Evolutionary conservation across 495 filamentous ascomycete species (phyloP).

Genomic region (Penicillium silybi): DNA sequence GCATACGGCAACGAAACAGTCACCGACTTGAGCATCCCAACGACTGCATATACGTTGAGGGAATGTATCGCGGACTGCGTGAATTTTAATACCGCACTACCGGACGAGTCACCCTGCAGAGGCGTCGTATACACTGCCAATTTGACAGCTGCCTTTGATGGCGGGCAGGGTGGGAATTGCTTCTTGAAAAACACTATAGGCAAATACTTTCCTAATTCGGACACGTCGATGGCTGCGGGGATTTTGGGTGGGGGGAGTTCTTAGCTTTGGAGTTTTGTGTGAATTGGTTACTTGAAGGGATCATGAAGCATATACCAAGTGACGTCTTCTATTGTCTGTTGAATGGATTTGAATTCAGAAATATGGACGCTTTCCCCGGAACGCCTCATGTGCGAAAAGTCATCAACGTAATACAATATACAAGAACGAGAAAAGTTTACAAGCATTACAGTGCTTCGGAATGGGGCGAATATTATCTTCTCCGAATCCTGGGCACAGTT

Average conservation of each 20-base stretch:
- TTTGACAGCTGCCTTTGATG: constrained; percentile 3
- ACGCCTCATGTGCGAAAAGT: neutral
- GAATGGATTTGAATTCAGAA: neutral
- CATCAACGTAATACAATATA: neutral
- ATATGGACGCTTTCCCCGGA: neutral
- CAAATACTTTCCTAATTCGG: neutral
- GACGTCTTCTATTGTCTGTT: neutral
- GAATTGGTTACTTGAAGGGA: neutral
- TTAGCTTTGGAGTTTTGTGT: neutral
- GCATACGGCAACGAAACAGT: constrained; percentile 1
- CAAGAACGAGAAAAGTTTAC: neutral
- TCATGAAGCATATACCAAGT: neutral
- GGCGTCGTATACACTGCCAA: constrained; percentile 5
- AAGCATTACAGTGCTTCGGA: too few relatives aligned
- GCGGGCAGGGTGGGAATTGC: constrained; percentile 9
- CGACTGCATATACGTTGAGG: constrained; percentile 4
- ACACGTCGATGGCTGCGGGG: constrained; percentile 4
- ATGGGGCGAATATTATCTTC: too few relatives aligned
- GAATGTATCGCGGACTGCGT: constrained; percentile 3
- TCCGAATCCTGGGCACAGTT: neutral
- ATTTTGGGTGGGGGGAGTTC: neutral
- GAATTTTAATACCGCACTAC: neutral
- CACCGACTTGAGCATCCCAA: neutral
- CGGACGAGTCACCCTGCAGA: neutral
- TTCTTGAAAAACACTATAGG: constrained; percentile 5